Conservation (phyloP, 257 asterid genomes). For the Nyctanthes arbortristis region DNA sequence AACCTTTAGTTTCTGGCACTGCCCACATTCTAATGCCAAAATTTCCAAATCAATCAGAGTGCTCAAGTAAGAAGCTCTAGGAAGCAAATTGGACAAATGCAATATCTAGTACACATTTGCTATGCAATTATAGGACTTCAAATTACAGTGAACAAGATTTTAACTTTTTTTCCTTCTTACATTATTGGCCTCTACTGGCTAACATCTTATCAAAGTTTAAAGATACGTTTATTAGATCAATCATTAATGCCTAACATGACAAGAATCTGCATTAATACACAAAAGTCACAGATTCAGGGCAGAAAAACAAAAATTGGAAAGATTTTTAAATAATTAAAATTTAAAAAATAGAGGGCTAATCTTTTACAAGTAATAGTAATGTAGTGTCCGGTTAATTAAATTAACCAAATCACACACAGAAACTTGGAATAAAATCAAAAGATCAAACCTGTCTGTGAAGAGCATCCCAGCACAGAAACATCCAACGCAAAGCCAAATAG, state of each 20-base stretch:
- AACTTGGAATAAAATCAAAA: slow-evolving; percentile 13
- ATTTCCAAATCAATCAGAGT: slow-evolving; percentile 20
- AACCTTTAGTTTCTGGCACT: slow-evolving; percentile 71
- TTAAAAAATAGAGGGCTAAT: slow-evolving; percentile 66
- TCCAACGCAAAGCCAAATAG: slow-evolving; percentile 71
- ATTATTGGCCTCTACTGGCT: too few species aligned
- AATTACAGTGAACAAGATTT: too few species aligned
- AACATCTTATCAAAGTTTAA: too few species aligned
- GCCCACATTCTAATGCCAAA: slow-evolving; percentile 75
- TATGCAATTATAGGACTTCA: not conserved
- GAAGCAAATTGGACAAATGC: too few species aligned
- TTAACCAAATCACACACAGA: not conserved
- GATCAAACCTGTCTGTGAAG: slow-evolving; percentile 84
- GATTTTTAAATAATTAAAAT: too few species aligned
- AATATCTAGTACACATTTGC: not conserved
- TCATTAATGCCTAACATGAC: too few species aligned
- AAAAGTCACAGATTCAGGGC: too few species aligned
- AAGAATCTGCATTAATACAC: too few species aligned
- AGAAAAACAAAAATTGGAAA: too few species aligned
- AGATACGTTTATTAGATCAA: too few species aligned
- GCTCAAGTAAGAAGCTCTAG: too few species aligned
- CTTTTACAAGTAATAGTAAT: slow-evolving; percentile 25
- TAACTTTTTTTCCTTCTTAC: too few species aligned
- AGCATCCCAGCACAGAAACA: slow-evolving; percentile 95
- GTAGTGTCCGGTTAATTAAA: not conserved